These are phyloP conservation scores for Alternaria rosae DNA, from an alignment of 2,329 filamentous ascomycete species.

Conservation along the genomic window DNA sequence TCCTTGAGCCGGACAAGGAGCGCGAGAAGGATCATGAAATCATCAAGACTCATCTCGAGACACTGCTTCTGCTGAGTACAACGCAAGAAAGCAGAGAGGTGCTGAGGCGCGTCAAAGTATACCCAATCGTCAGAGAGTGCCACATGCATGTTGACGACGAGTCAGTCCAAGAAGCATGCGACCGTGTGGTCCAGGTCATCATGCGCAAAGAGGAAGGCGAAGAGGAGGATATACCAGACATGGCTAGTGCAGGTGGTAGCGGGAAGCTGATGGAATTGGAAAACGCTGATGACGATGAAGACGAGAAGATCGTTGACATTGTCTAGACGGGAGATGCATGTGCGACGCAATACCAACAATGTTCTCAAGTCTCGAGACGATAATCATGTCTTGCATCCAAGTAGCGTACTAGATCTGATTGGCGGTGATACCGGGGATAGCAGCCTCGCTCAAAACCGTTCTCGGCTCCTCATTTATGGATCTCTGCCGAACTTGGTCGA, in stretches of 20 bases:
- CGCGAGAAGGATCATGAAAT: slow-evolving; percentile 80
- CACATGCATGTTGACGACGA: slow-evolving; percentile 82
- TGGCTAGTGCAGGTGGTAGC: slow-evolving; percentile 23
- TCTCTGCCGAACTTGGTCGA: slow-evolving; percentile 1
- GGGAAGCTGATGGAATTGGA: slow-evolving; percentile 41
- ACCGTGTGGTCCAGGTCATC: slow-evolving; percentile 86
- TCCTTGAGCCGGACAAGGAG: slow-evolving; percentile 87
- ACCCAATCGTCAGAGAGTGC: slow-evolving; percentile 86
- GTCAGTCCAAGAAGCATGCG: slow-evolving; percentile 81
- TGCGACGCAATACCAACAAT: slow-evolving; percentile 3
- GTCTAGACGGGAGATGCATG: slow-evolving; percentile 7
- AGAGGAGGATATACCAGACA: slow-evolving; percentile 53
- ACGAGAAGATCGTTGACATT: slow-evolving; percentile 50
- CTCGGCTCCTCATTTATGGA: slow-evolving; percentile 21
- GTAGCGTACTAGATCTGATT: slow-evolving; percentile 13
- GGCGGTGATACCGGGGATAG: slow-evolving; percentile 24
- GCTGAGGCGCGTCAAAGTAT: slow-evolving; percentile 80
- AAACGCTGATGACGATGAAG: slow-evolving; percentile 44
- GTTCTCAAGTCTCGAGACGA: neutral
- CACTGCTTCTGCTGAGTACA: slow-evolving; percentile 81
- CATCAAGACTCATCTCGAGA: slow-evolving; percentile 87
- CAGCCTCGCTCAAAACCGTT: neutral
- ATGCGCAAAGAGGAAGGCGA: slow-evolving; percentile 78
- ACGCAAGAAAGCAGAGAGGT: slow-evolving; percentile 76
- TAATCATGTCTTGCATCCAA: neutral